phyloP scores from a whole-genome alignment of 345 rosid genomes.

The Eucalyptus fibrosa region DNA sequence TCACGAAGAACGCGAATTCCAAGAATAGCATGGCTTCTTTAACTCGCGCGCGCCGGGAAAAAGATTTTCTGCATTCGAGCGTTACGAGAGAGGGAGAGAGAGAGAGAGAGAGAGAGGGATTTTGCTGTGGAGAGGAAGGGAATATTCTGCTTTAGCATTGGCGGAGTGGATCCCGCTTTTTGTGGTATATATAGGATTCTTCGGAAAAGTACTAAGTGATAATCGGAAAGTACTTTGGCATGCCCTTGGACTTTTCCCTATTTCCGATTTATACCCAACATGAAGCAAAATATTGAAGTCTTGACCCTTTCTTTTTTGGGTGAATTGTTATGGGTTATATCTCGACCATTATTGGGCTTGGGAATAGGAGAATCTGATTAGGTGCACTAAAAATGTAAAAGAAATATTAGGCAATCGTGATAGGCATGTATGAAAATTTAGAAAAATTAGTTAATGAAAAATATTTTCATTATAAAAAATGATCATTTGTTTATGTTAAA shows the following conservation, averaged over 20 bases:
- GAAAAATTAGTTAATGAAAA: neutral
- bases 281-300: neutral
- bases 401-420: neutral
- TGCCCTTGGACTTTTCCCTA: neutral
- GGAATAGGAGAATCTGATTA: neutral
- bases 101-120: neutral
- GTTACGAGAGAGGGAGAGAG: neutral
- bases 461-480: neutral
- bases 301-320: neutral
- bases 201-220: neutral
- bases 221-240: neutral
- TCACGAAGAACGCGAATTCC: neutral
- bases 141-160: neutral
- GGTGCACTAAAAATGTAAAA: neutral
- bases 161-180: neutral
- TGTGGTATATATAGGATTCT: neutral
- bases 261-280: neutral
- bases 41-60: neutral
- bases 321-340: neutral
- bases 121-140: neutral
- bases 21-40: neutral
- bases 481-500: neutral
- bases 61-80: neutral
- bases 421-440: accelerated
- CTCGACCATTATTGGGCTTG: neutral